A percentile compares a stretch with the other conserved stretches of the same genome.
phyloP scores from a whole-genome alignment of 225 moss, liverwort and hornwort species.

The Straminergon stramineum region DNA sequence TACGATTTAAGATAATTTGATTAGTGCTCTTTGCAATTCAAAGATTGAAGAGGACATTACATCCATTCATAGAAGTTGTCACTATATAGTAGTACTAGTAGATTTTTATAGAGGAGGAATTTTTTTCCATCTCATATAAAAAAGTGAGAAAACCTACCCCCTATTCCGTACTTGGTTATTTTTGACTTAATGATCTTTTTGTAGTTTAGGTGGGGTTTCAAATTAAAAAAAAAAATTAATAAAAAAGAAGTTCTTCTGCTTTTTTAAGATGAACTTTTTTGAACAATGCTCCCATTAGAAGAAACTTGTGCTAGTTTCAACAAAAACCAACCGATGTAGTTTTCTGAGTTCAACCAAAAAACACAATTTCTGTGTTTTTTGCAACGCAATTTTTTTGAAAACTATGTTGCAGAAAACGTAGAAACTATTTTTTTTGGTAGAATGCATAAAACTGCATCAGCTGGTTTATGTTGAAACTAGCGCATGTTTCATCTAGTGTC shows the following conservation, averaged over 20 bases:
- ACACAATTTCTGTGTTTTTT: too few relatives aligned
- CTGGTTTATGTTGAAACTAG: too few relatives aligned
- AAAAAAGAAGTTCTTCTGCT: background rate
- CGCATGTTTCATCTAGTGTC: too few relatives aligned
- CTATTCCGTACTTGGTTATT: accelerated
- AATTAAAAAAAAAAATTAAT: background rate
- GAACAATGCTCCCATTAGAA: background rate
- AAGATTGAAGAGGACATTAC: background rate
- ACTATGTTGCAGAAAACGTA: too few relatives aligned
- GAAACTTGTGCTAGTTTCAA: too few relatives aligned
- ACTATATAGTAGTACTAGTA: background rate
- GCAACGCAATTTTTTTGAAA: too few relatives aligned
- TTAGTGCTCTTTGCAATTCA: background rate
- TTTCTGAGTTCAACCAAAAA: too few relatives aligned
- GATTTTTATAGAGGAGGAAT: background rate
- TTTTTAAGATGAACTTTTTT: background rate
- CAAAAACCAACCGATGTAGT: too few relatives aligned
- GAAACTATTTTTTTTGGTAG: too few relatives aligned
- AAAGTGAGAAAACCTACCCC: accelerated
- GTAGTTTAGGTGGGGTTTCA: too few relatives aligned
- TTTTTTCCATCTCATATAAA: accelerated
- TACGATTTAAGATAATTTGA: background rate
- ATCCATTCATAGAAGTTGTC: background rate
- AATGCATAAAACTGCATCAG: too few relatives aligned
- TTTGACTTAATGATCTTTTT: background rate